Base-by-base conservation (phyloP, 1,284 basidiomycete species). In the Ceratobasidium sp. region DNA sequence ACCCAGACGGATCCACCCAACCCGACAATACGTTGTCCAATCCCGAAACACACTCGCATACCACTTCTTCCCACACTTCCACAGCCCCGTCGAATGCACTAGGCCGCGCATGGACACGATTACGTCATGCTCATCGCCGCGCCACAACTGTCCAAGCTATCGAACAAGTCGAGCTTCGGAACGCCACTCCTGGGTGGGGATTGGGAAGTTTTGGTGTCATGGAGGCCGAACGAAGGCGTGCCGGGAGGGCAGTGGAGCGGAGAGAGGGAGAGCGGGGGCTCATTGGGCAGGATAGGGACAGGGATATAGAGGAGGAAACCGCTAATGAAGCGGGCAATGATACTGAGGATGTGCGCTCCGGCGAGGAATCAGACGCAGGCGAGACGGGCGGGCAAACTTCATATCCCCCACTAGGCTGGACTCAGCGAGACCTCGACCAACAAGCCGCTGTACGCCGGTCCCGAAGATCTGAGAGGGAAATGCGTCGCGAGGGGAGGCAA, bases 181-280 rank as follows among this genome's bases (percentile, higher is more conserved):
- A 47, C 70, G 27, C 75, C 74, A 20, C 74, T 72, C 17, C 81
- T 20, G 87, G 87, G 0, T 92, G 90, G 90, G 88, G 88, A 0
- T 78, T 92, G 35, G 90, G 91, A 1, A 86, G 85, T 69, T 91
- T 87, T 75, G 87, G 86, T 25, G 80, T 90, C 76, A 81, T 67
- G 85, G 69, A 79, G 80, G 73, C 77, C 77, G 47, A 75, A 78
- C 53, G 79, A 78, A 70, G 77, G 75, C 52, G 77, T 77, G 49
- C 75, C 72, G 67, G 58, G 77, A 64, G 72, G 73, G 62, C 75
- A 75, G 69, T 77, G 76, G 22, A 74, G 77, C 29, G 70, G 47
- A 43, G 74, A 77, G 68, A 73, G 73, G 67, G 72, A 78, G 71
- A 69, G 69, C 55, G 69, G 75, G 32, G 25, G 35, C 58, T 71